Evolutionary conservation across 768 basidiomycete species (phyloP).

Genomic region (Boletus vermiculosoides): DNA sequence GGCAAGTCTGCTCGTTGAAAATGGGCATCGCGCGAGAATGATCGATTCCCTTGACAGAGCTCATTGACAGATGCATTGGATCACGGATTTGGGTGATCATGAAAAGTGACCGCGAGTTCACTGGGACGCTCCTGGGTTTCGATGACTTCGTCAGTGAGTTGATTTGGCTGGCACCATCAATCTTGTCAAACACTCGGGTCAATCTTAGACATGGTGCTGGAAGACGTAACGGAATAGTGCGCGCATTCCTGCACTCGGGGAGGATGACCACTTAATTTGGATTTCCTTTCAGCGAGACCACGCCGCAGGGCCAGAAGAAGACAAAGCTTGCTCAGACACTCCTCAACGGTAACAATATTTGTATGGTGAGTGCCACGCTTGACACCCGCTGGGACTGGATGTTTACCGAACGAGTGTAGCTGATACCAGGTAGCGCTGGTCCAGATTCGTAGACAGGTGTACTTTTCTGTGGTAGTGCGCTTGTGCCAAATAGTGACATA

Average conservation of each 20-base stretch:
- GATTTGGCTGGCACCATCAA: background rate
- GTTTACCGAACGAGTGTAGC: constrained; percentile 33
- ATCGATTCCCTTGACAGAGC: constrained; percentile 48
- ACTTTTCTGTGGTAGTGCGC: background rate
- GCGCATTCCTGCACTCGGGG: constrained; percentile 29
- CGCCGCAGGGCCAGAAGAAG: constrained; percentile 76
- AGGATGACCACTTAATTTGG: background rate
- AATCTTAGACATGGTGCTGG: constrained; percentile 80
- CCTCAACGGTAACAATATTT: constrained; percentile 93
- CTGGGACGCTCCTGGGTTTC: constrained; percentile 91
- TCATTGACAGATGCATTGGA: constrained; percentile 97
- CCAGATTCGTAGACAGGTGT: constrained; percentile 42
- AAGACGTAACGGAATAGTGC: constrained; percentile 96
- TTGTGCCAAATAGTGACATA: constrained; percentile 30
- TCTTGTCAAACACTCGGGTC: background rate
- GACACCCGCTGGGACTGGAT: background rate
- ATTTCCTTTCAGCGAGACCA: constrained; percentile 63
- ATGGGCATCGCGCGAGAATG: background rate
- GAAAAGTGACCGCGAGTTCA: constrained; percentile 97
- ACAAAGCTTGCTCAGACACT: constrained; percentile 86
- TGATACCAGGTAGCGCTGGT: constrained; percentile 71
- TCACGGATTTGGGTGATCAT: constrained; percentile 98
- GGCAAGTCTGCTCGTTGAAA: constrained; percentile 42
- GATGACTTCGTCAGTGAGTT: constrained; percentile 99
- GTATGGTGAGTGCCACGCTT: constrained; percentile 66